phyloP scores from a whole-genome alignment of 2,329 filamentous ascomycete genomes.

The Pseudogymnoascus sp. region DNA sequence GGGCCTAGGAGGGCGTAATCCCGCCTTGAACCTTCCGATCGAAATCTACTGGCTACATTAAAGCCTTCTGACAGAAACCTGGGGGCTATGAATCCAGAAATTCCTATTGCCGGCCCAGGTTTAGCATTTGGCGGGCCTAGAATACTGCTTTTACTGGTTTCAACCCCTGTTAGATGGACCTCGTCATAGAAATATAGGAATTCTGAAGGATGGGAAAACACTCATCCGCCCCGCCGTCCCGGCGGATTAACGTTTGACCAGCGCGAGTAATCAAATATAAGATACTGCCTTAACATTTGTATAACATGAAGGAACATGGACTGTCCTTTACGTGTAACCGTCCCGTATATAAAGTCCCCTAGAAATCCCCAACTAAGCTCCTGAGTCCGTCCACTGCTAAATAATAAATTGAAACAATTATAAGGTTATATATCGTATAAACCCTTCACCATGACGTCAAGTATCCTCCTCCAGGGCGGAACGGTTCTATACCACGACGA shows the following conservation, averaged over 20 bases:
- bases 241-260: background rate
- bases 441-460: background rate
- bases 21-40: background rate
- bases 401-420: background rate
- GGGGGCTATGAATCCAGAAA: background rate
- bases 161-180: background rate
- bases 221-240: background rate
- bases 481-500: conserved; percentile 29
- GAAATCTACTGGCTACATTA: background rate
- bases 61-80: background rate
- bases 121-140: background rate
- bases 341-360: background rate
- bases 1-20: background rate
- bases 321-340: background rate
- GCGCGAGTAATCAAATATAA: background rate
- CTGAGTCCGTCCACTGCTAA: background rate
- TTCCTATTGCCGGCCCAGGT: background rate
- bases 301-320: background rate
- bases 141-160: background rate
- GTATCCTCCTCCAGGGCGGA: conserved; percentile 30
- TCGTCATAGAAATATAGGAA: background rate
- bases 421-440: background rate
- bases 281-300: background rate
- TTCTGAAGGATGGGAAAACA: background rate
- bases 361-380: background rate